Percentiles rank a stretch among this genome's conserved stretches.
phyloP scores from a whole-genome alignment of 441 rosid species.

The Bocquillonia castaneifolia region DNA sequence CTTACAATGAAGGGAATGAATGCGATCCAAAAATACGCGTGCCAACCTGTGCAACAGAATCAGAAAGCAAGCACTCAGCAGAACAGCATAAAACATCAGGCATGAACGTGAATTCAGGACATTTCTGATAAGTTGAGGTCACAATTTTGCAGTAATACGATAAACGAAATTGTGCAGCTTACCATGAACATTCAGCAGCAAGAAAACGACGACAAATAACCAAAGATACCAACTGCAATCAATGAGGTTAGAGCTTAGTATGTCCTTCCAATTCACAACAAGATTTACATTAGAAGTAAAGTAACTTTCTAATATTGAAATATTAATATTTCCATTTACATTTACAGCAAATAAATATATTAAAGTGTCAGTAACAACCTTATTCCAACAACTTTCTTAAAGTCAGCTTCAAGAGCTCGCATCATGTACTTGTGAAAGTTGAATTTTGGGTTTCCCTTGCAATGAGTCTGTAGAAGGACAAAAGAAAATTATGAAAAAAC shows the following conservation, averaged over 20 bases:
- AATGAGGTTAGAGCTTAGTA: conserved; percentile 15
- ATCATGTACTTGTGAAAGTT: conserved; percentile 77
- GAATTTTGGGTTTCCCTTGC: conserved; percentile 64
- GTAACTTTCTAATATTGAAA: not conserved
- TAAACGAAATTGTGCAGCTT: conserved; percentile 5
- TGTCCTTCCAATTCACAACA: not conserved
- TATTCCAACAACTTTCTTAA: conserved; percentile 86
- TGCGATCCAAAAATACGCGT: conserved; percentile 70
- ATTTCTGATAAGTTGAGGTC: not conserved
- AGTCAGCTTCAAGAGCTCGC: conserved; percentile 91
- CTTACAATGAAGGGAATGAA: conserved; percentile 72
- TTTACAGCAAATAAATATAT: too few relatives aligned
- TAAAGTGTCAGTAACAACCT: conserved; percentile 33
- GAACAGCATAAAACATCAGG: not conserved
- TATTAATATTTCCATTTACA: not conserved
- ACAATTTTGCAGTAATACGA: not conserved
- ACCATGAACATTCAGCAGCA: conserved; percentile 70
- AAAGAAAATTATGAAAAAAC: not conserved
- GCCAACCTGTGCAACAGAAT: conserved; percentile 54
- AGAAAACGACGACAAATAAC: conserved; percentile 72
- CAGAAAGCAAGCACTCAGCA: not conserved
- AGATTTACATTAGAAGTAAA: not conserved
- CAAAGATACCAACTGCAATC: conserved; percentile 92
- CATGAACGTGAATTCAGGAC: not conserved
- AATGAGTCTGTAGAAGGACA: conserved; percentile 50